Evolutionary conservation across 2,329 filamentous ascomycete species (phyloP).

Genomic region (Domatiomyces catenatus): DNA sequence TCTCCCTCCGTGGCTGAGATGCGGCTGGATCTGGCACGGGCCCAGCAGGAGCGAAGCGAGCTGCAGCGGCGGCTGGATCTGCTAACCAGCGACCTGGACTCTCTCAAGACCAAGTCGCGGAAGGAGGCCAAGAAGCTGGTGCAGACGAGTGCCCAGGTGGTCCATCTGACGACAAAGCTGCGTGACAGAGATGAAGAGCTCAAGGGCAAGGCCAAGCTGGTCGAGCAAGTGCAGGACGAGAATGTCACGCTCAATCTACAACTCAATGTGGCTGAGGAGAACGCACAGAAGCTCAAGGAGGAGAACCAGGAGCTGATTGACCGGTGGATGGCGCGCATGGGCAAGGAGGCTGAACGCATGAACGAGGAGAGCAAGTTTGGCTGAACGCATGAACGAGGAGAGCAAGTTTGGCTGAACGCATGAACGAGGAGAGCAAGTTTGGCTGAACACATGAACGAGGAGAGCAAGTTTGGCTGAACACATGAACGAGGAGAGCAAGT

Average conservation of each 20-base stretch:
- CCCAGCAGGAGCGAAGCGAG: slow-evolving; percentile 57
- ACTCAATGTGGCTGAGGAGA: slow-evolving; percentile 70
- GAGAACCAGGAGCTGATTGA: slow-evolving; percentile 85
- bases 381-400: no score
- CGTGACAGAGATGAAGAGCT: slow-evolving; percentile 77
- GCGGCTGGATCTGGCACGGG: slow-evolving; percentile 57
- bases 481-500: no score
- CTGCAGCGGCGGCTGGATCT: slow-evolving; percentile 49
- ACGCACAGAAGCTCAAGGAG: slow-evolving; percentile 52
- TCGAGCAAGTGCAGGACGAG: slow-evolving; percentile 86
- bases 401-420: no score
- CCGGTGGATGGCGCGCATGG: slow-evolving; percentile 81
- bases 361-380: slow-evolving; percentile 41
- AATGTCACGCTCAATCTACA: slow-evolving; percentile 76
- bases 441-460: slow-evolving; percentile 71
- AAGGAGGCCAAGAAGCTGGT: slow-evolving; percentile 47
- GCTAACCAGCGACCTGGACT: slow-evolving; percentile 48
- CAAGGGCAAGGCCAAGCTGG: slow-evolving; percentile 63
- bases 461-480: slow-evolving; percentile 23
- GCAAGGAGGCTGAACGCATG: slow-evolving; percentile 73
- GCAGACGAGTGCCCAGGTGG: slow-evolving; percentile 47
- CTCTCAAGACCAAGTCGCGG: slow-evolving; percentile 44
- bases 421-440: slow-evolving; percentile 71
- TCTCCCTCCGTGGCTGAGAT: slow-evolving; percentile 25
- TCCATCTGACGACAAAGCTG: slow-evolving; percentile 48